phyloP scores from a whole-genome alignment of 768 basidiomycete species.

The Dentipellis sp. region DNA sequence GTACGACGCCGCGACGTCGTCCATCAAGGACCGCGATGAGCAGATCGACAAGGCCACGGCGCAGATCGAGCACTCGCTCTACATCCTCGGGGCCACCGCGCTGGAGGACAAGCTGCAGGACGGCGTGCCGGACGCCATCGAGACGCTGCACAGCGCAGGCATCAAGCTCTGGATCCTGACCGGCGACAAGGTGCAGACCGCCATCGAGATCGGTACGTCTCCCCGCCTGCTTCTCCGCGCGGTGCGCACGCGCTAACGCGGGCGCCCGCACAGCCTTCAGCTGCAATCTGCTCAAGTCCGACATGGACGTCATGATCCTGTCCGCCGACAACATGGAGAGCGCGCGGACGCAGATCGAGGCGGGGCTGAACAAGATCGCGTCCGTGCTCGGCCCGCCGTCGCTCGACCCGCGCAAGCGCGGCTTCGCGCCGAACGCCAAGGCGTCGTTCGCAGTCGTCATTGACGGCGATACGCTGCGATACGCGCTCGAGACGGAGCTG shows the following conservation, averaged over 20 bases:
- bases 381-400: slow-evolving; percentile 74
- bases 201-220: slow-evolving; percentile 79
- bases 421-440: slow-evolving; percentile 54
- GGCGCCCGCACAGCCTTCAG: slow-evolving; percentile 48
- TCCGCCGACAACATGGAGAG: slow-evolving; percentile 73
- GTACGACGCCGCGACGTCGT: slow-evolving; percentile 76
- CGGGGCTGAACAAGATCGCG: slow-evolving; percentile 89
- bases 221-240: not conserved
- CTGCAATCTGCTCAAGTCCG: slow-evolving; percentile 87
- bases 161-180: slow-evolving; percentile 99
- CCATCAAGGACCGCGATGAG: slow-evolving; percentile 77
- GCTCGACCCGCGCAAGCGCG: slow-evolving; percentile 48
- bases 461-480: slow-evolving; percentile 85
- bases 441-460: slow-evolving; percentile 91
- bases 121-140: slow-evolving; percentile 95
- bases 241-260: not conserved
- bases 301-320: slow-evolving; percentile 97
- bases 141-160: slow-evolving; percentile 81
- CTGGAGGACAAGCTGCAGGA: slow-evolving; percentile 96
- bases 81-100: slow-evolving; percentile 91
- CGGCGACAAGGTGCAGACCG: slow-evolving; percentile 97
- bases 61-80: slow-evolving; percentile 69
- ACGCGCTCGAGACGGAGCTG: slow-evolving; percentile 68
- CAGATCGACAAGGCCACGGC: slow-evolving; percentile 86
- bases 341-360: slow-evolving; percentile 82